phyloP scores from a whole-genome alignment of 176 grass and related monocot genomes.

The Cenchrus americanus region DNA sequence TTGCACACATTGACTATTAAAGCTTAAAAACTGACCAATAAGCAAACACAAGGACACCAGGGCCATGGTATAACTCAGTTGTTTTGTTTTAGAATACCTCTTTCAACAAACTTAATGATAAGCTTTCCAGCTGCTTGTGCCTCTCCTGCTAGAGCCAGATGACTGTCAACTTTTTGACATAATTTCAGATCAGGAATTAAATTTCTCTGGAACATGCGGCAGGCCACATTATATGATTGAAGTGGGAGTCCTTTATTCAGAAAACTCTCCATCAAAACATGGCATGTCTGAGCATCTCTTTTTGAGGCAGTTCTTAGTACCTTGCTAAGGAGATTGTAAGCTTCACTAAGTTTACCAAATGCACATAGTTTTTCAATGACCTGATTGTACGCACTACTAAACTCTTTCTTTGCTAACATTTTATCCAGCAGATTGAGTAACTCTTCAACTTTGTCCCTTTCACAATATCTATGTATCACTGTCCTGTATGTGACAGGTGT shows the following conservation, averaged over 20 bases:
- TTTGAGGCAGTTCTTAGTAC: slow-evolving; percentile 83
- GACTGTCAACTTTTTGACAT: slow-evolving; percentile 64
- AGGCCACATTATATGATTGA: slow-evolving; percentile 82
- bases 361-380: slow-evolving; percentile 86
- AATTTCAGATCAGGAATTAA: slow-evolving; percentile 78
- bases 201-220: slow-evolving; percentile 80
- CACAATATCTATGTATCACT: slow-evolving; percentile 91
- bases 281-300: slow-evolving; percentile 74
- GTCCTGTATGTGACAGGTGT: slow-evolving; percentile 89
- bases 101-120: slow-evolving; percentile 78
- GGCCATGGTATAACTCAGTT: slow-evolving; percentile 30
- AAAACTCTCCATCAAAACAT: slow-evolving; percentile 80
- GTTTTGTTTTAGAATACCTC: slow-evolving; percentile 62
- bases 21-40: not conserved
- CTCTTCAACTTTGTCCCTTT: slow-evolving; percentile 69
- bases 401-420: slow-evolving; percentile 69
- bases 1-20: not conserved
- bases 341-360: slow-evolving; percentile 74
- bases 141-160: slow-evolving; percentile 51
- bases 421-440: slow-evolving; percentile 75
- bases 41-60: slow-evolving; percentile 19
- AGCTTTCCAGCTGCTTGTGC: slow-evolving; percentile 59
- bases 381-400: slow-evolving; percentile 79
- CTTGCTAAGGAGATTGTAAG: slow-evolving; percentile 70
- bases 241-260: slow-evolving; percentile 57